Conservation (phyloP, 305 asterid species). For the Fraxinus angustifolia region DNA sequence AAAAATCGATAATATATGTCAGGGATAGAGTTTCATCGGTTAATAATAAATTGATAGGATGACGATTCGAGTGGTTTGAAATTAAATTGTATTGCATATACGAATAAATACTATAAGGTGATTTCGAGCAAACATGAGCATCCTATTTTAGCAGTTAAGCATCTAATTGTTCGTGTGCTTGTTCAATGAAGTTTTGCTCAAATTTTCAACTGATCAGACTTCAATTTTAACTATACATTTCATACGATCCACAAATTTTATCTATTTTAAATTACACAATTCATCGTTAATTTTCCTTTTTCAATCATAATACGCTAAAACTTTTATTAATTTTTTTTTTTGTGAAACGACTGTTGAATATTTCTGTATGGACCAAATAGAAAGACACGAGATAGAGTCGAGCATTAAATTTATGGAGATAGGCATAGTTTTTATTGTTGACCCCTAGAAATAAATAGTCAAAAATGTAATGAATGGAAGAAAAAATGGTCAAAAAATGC, state of each 20-base stretch:
- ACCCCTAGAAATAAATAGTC: background rate
- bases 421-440: background rate
- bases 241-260: background rate
- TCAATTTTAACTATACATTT: background rate
- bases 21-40: too few relatives aligned
- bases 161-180: background rate
- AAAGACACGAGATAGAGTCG: background rate
- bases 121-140: background rate
- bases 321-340: too few relatives aligned
- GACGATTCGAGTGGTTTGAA: background rate
- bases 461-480: background rate
- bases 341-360: background rate
- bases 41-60: too few relatives aligned
- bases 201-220: background rate
- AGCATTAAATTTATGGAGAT: background rate
- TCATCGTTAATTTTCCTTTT: background rate
- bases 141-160: background rate
- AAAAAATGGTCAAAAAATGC: background rate
- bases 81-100: too few relatives aligned
- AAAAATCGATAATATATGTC: background rate
- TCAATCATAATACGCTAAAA: too few relatives aligned
- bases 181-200: background rate
- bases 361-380: background rate
- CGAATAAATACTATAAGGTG: background rate
- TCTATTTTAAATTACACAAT: background rate